Evolutionary conservation across 2,329 filamentous ascomycete genomes (phyloP), one percentile per base, ranked within the genome.

Genomic region (Sphaerulina vaccinii): DNA sequence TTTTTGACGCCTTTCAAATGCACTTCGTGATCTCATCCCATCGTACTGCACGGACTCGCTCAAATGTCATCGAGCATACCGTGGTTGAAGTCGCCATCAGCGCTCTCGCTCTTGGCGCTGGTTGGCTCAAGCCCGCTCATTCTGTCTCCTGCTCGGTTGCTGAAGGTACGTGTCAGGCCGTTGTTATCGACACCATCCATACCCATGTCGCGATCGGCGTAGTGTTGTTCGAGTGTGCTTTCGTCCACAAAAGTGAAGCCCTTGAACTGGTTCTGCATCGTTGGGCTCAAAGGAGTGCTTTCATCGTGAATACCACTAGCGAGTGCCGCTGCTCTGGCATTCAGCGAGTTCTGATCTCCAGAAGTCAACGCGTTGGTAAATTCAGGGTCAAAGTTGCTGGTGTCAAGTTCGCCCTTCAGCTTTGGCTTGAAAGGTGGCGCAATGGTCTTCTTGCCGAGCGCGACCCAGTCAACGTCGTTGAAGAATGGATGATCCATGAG

Each of bases 241-340:
- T 97, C 92, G 64, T 97, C 93, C n/a, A 97, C 93, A 70, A 95
- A 99, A 0, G 93, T 99, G 72, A 99, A 99, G 27, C 93, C 93
- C 66, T 93, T 89, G 77, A 99, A 99, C 68, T 97, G 96, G 57
- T 92, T 93, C 73, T 99, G 93, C 73, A 96, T 91, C 2, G 90
- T 95, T 0, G 93, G 93, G 11, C 90, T 96, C 19, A 99, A 77
- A 0, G 93, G 93, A 0, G 93, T 99, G 11, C 89, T 95, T 6
- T 90, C 88, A 5, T 88, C 86, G 67, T 93, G 88, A 40, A 80
- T 73, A 32, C 91, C 91, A 51, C 85, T 85, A 13, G 92, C 90
- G 43, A 97, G 72, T 6, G 89, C 89, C 11, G 90, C 89, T 3
- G 93, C 92, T 52, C 92, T 85, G 64, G 93, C 89, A 67, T 97